Conservation (phyloP, 148 eudicot species). For the Limonium bicolor region DNA sequence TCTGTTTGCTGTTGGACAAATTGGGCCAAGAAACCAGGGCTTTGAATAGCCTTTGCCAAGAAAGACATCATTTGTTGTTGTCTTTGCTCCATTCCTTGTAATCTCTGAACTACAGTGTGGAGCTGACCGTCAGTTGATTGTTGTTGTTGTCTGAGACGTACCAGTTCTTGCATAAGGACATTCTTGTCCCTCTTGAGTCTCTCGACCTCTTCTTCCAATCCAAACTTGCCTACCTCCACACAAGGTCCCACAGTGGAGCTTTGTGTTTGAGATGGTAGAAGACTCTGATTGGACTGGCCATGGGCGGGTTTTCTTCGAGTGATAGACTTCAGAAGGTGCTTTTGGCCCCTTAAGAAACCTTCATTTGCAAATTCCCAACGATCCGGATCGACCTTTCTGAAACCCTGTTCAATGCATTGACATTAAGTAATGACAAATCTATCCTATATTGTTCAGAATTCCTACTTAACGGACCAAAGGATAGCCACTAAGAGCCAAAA, state of each 20-base stretch:
- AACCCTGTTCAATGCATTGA: slow-evolving; percentile 32
- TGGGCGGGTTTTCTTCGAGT: slow-evolving; percentile 36
- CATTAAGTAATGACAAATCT: too few relatives aligned
- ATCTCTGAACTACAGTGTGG: slow-evolving; percentile 40
- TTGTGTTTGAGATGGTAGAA: slow-evolving; percentile 24
- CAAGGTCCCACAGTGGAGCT: slow-evolving; percentile 41
- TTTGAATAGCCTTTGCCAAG: slow-evolving; percentile 51
- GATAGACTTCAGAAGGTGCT: slow-evolving; percentile 42
- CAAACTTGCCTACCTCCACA: slow-evolving; percentile 62
- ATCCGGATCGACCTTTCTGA: slow-evolving; percentile 75
- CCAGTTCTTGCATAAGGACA: slow-evolving; percentile 63
- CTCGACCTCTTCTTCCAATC: slow-evolving; percentile 65
- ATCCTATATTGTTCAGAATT: too few relatives aligned
- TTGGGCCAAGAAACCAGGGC: slow-evolving; percentile 59
- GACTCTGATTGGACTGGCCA: slow-evolving; percentile 24
- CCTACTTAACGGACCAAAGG: too few relatives aligned
- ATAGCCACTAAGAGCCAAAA: too few relatives aligned
- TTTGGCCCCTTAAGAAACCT: slow-evolving; percentile 63
- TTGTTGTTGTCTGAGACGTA: slow-evolving; percentile 53
- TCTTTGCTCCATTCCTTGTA: slow-evolving; percentile 60
- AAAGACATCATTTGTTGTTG: slow-evolving; percentile 74
- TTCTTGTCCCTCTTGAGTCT: slow-evolving; percentile 58
- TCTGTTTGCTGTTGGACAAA: slow-evolving; percentile 54
- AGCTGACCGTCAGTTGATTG: slow-evolving; percentile 49
- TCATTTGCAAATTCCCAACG: slow-evolving; percentile 78